Evolutionary conservation across 2,329 filamentous ascomycete species (phyloP).

Genomic region (Penicillium psychrosexuale): DNA sequence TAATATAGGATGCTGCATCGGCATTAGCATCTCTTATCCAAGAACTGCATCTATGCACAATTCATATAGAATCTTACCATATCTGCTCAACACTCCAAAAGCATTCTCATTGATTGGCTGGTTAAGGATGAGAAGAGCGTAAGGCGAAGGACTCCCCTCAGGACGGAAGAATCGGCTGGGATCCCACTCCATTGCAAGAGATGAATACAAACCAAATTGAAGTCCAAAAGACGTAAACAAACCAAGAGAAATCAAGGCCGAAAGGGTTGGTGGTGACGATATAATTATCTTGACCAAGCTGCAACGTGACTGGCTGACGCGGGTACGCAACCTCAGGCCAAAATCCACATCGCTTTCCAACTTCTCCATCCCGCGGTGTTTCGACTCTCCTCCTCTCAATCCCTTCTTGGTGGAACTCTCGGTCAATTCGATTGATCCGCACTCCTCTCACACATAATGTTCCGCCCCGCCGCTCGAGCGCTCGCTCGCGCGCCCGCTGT

Average conservation of each 20-base stretch:
- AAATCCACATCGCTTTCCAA: conserved; percentile 25
- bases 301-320: conserved; percentile 26
- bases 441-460: conserved; percentile 42
- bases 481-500: conserved; percentile 39
- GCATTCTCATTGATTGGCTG: conserved; percentile 54
- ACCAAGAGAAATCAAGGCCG: not conserved
- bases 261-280: conserved; percentile 5
- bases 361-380: conserved; percentile 21
- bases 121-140: conserved; percentile 59
- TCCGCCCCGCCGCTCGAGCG: conserved; percentile 50
- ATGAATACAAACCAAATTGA: not conserved
- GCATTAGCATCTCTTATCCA: not conserved
- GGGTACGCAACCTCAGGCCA: conserved; percentile 22
- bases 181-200: conserved; percentile 37
- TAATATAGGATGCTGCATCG: conserved; percentile 57
- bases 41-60: not conserved
- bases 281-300: conserved; percentile 12
- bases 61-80: conserved; percentile 28
- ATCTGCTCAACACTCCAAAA: conserved; percentile 36
- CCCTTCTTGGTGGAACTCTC: conserved; percentile 13
- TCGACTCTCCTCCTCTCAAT: conserved; percentile 10
- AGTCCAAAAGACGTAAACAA: not conserved
- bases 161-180: conserved; percentile 41
- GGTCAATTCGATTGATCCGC: conserved; percentile 12
- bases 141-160: conserved; percentile 24